Evolutionary conservation across 2,329 filamentous ascomycete genomes (phyloP).

Genomic region (Knufia petricola): DNA sequence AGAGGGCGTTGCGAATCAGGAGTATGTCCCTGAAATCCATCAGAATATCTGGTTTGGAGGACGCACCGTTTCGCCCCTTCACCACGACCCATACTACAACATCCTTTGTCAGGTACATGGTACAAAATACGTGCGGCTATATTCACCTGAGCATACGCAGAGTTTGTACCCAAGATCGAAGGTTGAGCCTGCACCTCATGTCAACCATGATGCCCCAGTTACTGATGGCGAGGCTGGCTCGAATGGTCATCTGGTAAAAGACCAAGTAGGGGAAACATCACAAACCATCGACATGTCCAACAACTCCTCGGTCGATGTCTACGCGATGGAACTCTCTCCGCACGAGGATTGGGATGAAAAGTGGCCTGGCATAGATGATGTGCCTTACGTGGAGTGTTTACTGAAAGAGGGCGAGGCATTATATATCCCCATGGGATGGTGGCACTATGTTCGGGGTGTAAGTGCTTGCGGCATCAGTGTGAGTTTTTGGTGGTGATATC

Average conservation of each 20-base stretch:
- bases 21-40: slow-evolving; percentile 33
- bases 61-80: slow-evolving; percentile 80
- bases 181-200: slow-evolving; percentile 19
- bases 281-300: slow-evolving; percentile 81
- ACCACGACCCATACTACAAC: slow-evolving; percentile 92
- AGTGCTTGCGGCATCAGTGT: slow-evolving; percentile 77
- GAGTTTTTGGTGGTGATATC: slow-evolving; percentile 95
- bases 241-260: background rate
- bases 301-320: slow-evolving; percentile 71
- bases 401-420: slow-evolving; percentile 72
- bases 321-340: slow-evolving; percentile 50
- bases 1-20: slow-evolving; percentile 22
- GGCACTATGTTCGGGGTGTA: slow-evolving; percentile 88
- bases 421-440: slow-evolving; percentile 91
- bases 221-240: slow-evolving; percentile 2
- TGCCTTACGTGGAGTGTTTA: slow-evolving; percentile 64
- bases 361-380: slow-evolving; percentile 48
- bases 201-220: background rate
- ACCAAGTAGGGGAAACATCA: slow-evolving; percentile 34
- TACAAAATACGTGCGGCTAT: slow-evolving; percentile 82
- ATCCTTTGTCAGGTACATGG: slow-evolving; percentile 83
- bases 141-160: slow-evolving; percentile 55
- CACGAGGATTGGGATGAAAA: slow-evolving; percentile 34
- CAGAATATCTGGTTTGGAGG: slow-evolving; percentile 94
- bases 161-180: slow-evolving; percentile 52